A percentile compares a stretch with the other conserved stretches of the same genome.
Evolutionary conservation across 352 stramenopile species (phyloP).

Genomic region (Pythium brachiatum): DNA sequence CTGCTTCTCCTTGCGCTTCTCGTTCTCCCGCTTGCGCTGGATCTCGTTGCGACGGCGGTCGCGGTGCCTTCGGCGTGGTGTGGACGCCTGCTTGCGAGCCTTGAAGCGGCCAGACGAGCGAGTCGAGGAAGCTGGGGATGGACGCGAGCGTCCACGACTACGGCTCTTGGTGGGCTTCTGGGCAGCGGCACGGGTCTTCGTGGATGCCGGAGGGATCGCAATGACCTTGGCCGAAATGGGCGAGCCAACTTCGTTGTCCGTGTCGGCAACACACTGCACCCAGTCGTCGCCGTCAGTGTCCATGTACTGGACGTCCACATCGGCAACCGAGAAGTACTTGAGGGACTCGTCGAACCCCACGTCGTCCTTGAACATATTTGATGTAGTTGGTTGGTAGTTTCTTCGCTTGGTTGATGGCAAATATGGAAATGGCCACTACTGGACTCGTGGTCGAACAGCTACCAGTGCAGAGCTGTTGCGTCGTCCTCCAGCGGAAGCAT

Average conservation of each 20-base stretch:
- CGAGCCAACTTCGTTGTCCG: neutral
- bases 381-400: neutral
- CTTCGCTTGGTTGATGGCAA: neutral
- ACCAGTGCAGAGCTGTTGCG: too few relatives aligned
- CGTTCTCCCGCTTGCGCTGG: slow-evolving; percentile 23
- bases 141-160: slow-evolving; percentile 1
- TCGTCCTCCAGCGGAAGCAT: neutral
- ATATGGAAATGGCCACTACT: neutral
- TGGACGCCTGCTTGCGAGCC: neutral
- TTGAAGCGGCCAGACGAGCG: neutral
- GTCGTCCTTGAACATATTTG: slow-evolving; percentile 14
- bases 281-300: neutral
- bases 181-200: neutral
- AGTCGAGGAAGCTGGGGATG: neutral
- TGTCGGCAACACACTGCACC: neutral
- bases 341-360: slow-evolving; percentile 19
- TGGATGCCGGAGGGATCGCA: neutral
- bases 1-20: slow-evolving; percentile 20
- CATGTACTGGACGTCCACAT: slow-evolving; percentile 12
- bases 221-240: neutral
- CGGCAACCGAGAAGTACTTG: slow-evolving; percentile 16
- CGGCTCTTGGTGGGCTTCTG: slow-evolving; percentile 1
- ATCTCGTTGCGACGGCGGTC: slow-evolving; percentile 17
- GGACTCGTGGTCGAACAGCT: neutral
- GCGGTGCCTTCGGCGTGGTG: neutral